phyloP scores from a whole-genome alignment of 805 yeast species.

The Dipodascus geniculatus region DNA sequence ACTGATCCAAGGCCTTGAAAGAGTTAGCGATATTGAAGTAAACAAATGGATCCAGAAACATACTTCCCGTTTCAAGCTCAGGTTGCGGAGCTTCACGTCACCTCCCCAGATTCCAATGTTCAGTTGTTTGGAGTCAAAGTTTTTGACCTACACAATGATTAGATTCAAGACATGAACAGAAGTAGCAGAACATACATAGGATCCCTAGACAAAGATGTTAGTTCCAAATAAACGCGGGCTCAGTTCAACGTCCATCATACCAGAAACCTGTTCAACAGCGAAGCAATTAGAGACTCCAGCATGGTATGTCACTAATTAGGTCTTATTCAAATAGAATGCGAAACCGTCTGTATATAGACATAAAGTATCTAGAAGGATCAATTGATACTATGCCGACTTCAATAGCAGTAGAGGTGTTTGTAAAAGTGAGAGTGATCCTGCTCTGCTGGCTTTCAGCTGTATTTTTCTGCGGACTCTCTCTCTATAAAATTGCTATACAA shows the following conservation, averaged over 20 bases:
- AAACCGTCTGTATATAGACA: too few species aligned
- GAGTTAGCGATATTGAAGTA: neutral
- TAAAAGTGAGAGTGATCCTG: neutral
- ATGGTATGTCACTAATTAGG: conserved; percentile 13
- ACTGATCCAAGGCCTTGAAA: conserved; percentile 57
- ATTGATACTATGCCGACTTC: neutral
- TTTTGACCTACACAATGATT: conserved; percentile 53
- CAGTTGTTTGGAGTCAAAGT: conserved; percentile 89
- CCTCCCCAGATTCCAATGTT: conserved; percentile 98
- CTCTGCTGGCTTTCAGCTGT: neutral
- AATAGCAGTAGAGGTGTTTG: neutral
- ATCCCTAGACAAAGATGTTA: neutral
- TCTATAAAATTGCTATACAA: too few species aligned
- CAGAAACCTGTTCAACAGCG: conserved; percentile 30
- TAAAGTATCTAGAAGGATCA: too few species aligned
- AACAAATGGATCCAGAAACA: conserved; percentile 7
- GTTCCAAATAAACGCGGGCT: conserved; percentile 24
- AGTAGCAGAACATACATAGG: conserved; percentile 2
- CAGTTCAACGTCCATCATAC: conserved; percentile 21
- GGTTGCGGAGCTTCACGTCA: conserved; percentile 74
- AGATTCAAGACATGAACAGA: conserved; percentile 5
- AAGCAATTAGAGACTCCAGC: conserved; percentile 34
- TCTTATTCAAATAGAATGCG: neutral
- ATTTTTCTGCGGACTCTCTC: too few species aligned
- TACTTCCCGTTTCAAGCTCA: conserved; percentile 67